Evolutionary conservation across 2,329 filamentous ascomycete genomes (phyloP).

Genomic region (Thielaviopsis euricoi): DNA sequence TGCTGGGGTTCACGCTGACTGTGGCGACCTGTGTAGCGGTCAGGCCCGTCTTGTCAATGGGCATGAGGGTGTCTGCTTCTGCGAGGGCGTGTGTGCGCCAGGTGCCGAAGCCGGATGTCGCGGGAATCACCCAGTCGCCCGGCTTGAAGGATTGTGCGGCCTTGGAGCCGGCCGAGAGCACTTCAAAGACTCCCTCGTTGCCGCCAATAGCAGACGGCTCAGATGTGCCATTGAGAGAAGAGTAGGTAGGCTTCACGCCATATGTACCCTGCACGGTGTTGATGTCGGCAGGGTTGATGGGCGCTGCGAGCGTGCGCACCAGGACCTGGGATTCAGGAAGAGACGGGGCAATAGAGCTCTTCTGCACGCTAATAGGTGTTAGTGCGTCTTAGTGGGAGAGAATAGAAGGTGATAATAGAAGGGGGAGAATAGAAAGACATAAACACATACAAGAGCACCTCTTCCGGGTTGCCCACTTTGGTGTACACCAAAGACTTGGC

Average conservation of each 20-base stretch:
- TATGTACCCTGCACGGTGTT: conserved; percentile 97
- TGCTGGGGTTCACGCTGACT: conserved; percentile 82
- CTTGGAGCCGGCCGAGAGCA: conserved; percentile 50
- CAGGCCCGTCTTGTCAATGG: conserved; percentile 55
- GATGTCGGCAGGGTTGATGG: conserved; percentile 94
- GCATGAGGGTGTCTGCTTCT: conserved; percentile 40
- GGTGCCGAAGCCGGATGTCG: conserved; percentile 68
- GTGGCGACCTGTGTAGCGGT: conserved; percentile 68
- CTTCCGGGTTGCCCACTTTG: conserved; percentile 56
- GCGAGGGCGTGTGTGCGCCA: conserved; percentile 83
- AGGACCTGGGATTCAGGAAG: conserved; percentile 51
- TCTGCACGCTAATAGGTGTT: conserved; percentile 38
- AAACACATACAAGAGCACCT: conserved; percentile 50
- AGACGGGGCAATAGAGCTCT: conserved; percentile 59
- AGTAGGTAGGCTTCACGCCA: conserved; percentile 67
- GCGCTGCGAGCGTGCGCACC: conserved; percentile 73
- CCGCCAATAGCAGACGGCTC: conserved; percentile 64
- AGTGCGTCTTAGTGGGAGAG: background rate
- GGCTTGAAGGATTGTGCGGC: conserved; percentile 34
- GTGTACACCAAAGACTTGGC: conserved; percentile 67
- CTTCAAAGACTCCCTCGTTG: conserved; percentile 88
- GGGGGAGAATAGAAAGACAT: too few relatives aligned
- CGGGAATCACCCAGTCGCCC: conserved; percentile 92
- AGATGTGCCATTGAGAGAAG: conserved; percentile 56
- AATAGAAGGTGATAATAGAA: background rate